Conservation (phyloP, 192 early-diverging fungal genomes). For the Coemansia sp. region DNA sequence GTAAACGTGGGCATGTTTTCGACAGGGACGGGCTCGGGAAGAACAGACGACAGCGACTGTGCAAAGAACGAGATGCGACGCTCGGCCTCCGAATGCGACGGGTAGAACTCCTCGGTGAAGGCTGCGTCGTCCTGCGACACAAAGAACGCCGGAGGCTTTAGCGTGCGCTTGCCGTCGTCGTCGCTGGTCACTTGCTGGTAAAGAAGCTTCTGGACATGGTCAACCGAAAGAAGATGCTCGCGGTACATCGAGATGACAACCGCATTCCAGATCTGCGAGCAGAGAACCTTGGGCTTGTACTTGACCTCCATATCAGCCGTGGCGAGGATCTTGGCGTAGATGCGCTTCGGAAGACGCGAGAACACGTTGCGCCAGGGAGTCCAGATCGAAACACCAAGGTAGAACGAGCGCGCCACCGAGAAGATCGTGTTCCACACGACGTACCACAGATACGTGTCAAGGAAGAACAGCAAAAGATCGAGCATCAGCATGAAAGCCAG, state of each 20-base stretch:
- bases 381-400: slow-evolving; percentile 79
- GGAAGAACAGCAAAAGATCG: slow-evolving; percentile 73
- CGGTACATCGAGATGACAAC: slow-evolving; percentile 82
- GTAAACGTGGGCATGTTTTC: slow-evolving; percentile 85
- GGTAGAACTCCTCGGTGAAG: slow-evolving; percentile 70
- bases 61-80: slow-evolving; percentile 85
- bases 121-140: slow-evolving; percentile 72
- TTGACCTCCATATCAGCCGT: slow-evolving; percentile 72
- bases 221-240: slow-evolving; percentile 72
- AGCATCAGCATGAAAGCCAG: slow-evolving; percentile 73
- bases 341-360: slow-evolving; percentile 73
- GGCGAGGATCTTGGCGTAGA: slow-evolving; percentile 73
- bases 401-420: slow-evolving; percentile 72
- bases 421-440: slow-evolving; percentile 82
- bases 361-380: slow-evolving; percentile 81
- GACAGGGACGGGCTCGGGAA: slow-evolving; percentile 75
- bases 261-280: slow-evolving; percentile 83
- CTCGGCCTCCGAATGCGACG: slow-evolving; percentile 74
- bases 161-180: slow-evolving; percentile 63
- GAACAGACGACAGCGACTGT: slow-evolving; percentile 75
- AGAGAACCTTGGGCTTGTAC: slow-evolving; percentile 75
- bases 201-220: slow-evolving; percentile 70
- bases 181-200: slow-evolving; percentile 72
- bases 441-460: slow-evolving; percentile 88
- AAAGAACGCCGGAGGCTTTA: slow-evolving; percentile 76